These are phyloP conservation scores for Pythium vanterpoolii DNA, from an alignment of 352 stramenopile genomes.

Conservation along the genomic window DNA sequence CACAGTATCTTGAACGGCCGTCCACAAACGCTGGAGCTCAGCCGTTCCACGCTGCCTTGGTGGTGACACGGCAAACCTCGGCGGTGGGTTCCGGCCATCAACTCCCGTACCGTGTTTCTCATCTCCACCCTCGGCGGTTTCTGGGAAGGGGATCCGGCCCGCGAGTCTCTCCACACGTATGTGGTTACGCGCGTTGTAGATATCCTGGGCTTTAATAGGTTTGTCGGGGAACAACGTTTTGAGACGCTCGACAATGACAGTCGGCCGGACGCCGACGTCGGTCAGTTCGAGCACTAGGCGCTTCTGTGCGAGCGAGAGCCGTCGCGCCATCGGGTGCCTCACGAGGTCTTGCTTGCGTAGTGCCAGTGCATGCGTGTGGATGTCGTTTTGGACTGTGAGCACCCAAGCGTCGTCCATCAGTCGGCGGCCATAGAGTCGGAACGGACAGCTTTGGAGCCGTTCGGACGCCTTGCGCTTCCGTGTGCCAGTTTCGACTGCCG, in stretches of 20 bases:
- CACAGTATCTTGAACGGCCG: neutral
- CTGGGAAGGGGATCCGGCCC: conserved; percentile 29
- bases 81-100: neutral
- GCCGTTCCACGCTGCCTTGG: neutral
- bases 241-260: conserved; percentile 37
- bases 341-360: conserved; percentile 24
- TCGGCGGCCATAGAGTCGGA: conserved; percentile 38
- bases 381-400: conserved; percentile 31
- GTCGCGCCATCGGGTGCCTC: conserved; percentile 29
- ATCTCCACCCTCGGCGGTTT: neutral
- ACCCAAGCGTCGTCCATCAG: conserved; percentile 27
- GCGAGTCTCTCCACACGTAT: conserved; percentile 38
- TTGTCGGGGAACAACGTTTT: conserved; percentile 38
- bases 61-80: too few relatives aligned
- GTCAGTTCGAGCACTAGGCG: conserved; percentile 37
- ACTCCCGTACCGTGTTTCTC: neutral
- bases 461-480: conserved; percentile 35
- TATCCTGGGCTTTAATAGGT: conserved; percentile 45
- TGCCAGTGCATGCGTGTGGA: conserved; percentile 34
- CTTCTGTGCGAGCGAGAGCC: conserved; percentile 39
- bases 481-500: neutral
- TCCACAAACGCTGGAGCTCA: neutral
- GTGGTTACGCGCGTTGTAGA: conserved; percentile 51
- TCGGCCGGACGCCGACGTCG: conserved; percentile 27
- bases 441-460: conserved; percentile 38